Conservation (phyloP, 495 filamentous ascomycete genomes). For the Tuber brumale region DNA sequence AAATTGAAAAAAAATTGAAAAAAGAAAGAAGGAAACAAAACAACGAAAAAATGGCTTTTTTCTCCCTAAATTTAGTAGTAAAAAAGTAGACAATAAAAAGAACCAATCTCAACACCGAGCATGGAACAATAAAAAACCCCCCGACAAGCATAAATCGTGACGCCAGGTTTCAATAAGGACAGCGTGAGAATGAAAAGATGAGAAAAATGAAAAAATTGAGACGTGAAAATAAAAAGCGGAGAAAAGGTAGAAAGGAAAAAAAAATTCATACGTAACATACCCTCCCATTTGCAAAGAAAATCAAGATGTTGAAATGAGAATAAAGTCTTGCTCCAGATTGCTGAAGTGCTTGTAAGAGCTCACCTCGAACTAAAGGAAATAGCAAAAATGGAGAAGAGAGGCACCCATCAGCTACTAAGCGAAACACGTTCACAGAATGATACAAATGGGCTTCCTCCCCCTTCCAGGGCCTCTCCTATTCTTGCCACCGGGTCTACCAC, state of each 20-base stretch:
- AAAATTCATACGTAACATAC: background rate
- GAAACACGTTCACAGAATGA: conserved; percentile 22
- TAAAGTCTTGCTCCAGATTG: background rate
- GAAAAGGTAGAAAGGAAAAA: background rate
- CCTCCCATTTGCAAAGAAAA: background rate
- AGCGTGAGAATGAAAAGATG: conserved; percentile 30
- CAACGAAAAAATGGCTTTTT: background rate
- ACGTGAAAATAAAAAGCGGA: background rate
- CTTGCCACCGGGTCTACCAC: conserved; percentile 9
- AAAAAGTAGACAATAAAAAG: conserved; percentile 12
- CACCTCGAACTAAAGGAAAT: background rate
- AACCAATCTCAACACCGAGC: conserved; percentile 37
- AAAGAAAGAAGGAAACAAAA: background rate
- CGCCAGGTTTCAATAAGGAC: conserved; percentile 33
- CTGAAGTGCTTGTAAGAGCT: background rate
- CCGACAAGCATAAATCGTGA: background rate
- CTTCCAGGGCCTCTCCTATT: conserved; percentile 9
- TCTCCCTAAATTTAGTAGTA: conserved; percentile 20
- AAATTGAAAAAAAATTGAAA: background rate
- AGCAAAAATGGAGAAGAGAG: background rate
- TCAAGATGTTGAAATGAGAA: background rate
- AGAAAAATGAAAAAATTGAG: background rate
- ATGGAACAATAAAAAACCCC: conserved; percentile 31
- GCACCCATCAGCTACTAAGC: background rate
- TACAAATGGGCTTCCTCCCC: conserved; percentile 18